Evolutionary conservation across 805 yeast genomes (phyloP), one percentile per base, ranked within the genome.

Genomic region (Candida odintsovae): DNA sequence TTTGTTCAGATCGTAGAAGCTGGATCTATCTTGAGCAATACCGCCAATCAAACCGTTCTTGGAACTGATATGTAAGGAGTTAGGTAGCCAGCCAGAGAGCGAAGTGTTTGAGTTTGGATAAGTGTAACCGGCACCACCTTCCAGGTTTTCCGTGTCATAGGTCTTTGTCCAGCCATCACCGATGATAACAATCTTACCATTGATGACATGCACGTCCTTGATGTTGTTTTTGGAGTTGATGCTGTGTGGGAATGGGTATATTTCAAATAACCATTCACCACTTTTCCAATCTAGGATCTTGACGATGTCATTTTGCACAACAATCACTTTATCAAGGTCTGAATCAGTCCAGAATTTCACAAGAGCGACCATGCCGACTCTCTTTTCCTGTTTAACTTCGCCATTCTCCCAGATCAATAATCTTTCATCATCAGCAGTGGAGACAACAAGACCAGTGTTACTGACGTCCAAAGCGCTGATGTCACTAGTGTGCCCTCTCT

Each of bases 71-170:
- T 55, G 59, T 11, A 41, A 52, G 3, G 57, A 47, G 6, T 47
- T 43, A 1, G 22, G 12, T 2, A 44, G 19, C 64, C 64, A 60
- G 6, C 63, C 62, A 22, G 38, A 51, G 9, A 60, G 40, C 16
- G 52, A 47, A 1, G 50, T 38, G 21, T 54, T 51, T 10, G 44
- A n/a, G 1, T 49, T 39, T 10, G 62, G 51, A 16, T 35, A 44
- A 1, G 71, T 67, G 38, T 53, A 65, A 1, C 71, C 69, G 36
- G 68, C 56, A 20, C 71, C 71, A 19, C 68, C 68, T 20, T 42
- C 41, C 4, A 67, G 47, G 1, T 50, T 35, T 2, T 50, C 50
- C 6, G 58, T 47, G 19, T 56, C 51, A 48, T 62, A 67, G 19
- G 53, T 49, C 43, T 65, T 64, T 59, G 62, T 58, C 67, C 68